phyloP scores from a whole-genome alignment of 2,329 filamentous ascomycete genomes.

The Exophiala bonariae region DNA sequence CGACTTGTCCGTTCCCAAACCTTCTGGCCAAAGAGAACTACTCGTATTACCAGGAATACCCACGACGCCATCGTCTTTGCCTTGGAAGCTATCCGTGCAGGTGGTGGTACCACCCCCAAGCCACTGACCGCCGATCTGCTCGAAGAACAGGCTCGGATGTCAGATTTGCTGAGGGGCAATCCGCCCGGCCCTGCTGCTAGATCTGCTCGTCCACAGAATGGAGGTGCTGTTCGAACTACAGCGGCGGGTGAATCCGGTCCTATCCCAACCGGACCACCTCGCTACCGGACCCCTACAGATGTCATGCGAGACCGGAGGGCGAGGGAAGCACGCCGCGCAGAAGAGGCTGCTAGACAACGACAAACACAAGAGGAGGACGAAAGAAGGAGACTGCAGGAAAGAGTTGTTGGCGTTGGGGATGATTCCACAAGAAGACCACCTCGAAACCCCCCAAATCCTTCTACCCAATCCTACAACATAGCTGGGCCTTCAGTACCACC shows the following conservation, averaged over 20 bases:
- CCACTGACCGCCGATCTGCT: slow-evolving; percentile 83
- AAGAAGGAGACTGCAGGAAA: slow-evolving; percentile 56
- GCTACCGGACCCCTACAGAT: slow-evolving; percentile 80
- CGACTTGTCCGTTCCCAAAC: slow-evolving; percentile 41
- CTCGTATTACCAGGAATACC: slow-evolving; percentile 76
- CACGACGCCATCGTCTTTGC: slow-evolving; percentile 89
- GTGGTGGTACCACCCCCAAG: slow-evolving; percentile 40
- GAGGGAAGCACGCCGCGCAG: slow-evolving; percentile 70
- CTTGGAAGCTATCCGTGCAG: slow-evolving; percentile 73
- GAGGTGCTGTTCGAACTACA: slow-evolving; percentile 50
- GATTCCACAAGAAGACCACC: slow-evolving; percentile 37
- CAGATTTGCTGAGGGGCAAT: slow-evolving; percentile 69
- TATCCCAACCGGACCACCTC: slow-evolving; percentile 52
- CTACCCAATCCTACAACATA: slow-evolving; percentile 19
- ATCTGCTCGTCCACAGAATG: slow-evolving; percentile 59
- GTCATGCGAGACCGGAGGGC: slow-evolving; percentile 87
- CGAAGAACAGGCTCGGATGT: slow-evolving; percentile 91
- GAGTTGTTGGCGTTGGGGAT: slow-evolving; percentile 58
- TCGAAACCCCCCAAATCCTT: slow-evolving; percentile 18
- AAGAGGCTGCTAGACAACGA: slow-evolving; percentile 57
- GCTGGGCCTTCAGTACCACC: slow-evolving; percentile 14
- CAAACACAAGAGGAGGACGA: slow-evolving; percentile 46
- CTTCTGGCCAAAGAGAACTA: slow-evolving; percentile 52
- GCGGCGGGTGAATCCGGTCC: slow-evolving; percentile 41
- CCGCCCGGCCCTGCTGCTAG: slow-evolving; percentile 53